Evolutionary conservation across 805 yeast genomes (phyloP).

Genomic region (Metschnikowia henanensis): DNA sequence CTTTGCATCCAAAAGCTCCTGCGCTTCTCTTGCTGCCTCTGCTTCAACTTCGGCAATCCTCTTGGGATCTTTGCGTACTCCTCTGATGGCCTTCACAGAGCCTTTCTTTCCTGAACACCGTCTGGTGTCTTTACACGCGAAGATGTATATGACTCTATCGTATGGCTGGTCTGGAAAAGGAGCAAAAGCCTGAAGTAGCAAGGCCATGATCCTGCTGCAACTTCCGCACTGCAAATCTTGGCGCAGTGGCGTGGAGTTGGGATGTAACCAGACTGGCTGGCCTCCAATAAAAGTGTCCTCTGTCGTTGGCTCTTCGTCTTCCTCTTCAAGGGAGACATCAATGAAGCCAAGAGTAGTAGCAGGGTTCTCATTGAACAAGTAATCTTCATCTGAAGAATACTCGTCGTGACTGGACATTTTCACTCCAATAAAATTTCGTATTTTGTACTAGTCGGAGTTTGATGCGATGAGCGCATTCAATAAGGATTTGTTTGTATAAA

Average conservation of each 20-base stretch:
- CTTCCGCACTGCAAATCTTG: constrained; percentile 59
- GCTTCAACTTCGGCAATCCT: constrained; percentile 40
- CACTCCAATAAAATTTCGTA: neutral
- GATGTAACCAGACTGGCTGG: constrained; percentile 60
- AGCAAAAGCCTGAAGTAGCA: constrained; percentile 78
- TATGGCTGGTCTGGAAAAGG: constrained; percentile 72
- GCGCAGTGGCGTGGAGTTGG: constrained; percentile 54
- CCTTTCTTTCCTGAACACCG: constrained; percentile 71
- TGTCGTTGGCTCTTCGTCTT: constrained; percentile 34
- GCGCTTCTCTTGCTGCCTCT: constrained; percentile 30
- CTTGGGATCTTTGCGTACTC: constrained; percentile 60
- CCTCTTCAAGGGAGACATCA: constrained; percentile 54
- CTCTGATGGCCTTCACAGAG: constrained; percentile 73
- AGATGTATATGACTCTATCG: constrained; percentile 80
- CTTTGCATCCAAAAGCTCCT: constrained; percentile 39
- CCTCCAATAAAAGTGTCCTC: constrained; percentile 86
- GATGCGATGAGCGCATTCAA: constrained; percentile 2
- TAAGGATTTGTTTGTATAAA: constrained; percentile 1
- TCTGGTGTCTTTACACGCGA: constrained; percentile 60
- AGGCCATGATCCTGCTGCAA: constrained; percentile 62
- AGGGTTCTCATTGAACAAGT: constrained; percentile 30
- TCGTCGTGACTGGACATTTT: constrained; percentile 43
- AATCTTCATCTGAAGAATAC: constrained; percentile 56
- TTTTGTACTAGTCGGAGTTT: neutral
- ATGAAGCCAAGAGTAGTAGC: constrained; percentile 60